A percentile compares a stretch with the other conserved stretches of the same genome.
Evolutionary conservation across 805 yeast species (phyloP).

Genomic region (Candida glaebosa): DNA sequence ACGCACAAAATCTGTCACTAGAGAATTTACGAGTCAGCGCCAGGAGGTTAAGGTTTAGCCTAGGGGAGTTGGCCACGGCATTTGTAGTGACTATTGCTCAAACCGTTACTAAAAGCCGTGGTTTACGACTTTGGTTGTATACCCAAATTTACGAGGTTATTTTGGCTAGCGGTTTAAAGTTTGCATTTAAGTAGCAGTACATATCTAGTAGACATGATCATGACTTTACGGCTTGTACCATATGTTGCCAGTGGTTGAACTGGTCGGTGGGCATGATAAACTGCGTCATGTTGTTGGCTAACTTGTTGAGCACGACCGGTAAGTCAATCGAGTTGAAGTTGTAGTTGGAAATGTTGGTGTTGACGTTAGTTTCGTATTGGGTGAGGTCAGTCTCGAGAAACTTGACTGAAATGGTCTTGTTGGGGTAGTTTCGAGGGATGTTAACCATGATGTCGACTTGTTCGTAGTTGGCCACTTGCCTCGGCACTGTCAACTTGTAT

Average conservation of each 20-base stretch:
- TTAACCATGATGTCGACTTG: conserved; percentile 28
- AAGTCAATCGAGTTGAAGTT: conserved; percentile 17
- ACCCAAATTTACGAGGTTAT: no score
- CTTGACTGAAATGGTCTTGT: conserved; percentile 16
- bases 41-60: no score
- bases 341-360: conserved; percentile 16
- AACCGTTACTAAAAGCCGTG: no score
- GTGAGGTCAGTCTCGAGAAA: conserved; percentile 30
- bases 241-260: conserved; percentile 10
- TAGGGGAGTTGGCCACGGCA: no score
- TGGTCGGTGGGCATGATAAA: conserved; percentile 13
- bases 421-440: conserved; percentile 34
- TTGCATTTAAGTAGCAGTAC: no score
- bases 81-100: no score
- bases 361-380: conserved; percentile 25
- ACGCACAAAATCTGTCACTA: no score
- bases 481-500: conserved; percentile 31
- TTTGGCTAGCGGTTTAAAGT: no score
- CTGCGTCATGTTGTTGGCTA: conserved; percentile 24
- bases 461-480: conserved; percentile 24
- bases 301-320: conserved; percentile 28
- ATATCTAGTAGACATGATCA: no score
- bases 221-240: not conserved
- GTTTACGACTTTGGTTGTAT: no score
- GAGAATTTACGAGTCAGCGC: no score